Percentiles rank a stretch among this genome's conserved stretches.
phyloP scores from a whole-genome alignment of 2,329 filamentous ascomycete genomes.

The Rutstroemia sp. region DNA sequence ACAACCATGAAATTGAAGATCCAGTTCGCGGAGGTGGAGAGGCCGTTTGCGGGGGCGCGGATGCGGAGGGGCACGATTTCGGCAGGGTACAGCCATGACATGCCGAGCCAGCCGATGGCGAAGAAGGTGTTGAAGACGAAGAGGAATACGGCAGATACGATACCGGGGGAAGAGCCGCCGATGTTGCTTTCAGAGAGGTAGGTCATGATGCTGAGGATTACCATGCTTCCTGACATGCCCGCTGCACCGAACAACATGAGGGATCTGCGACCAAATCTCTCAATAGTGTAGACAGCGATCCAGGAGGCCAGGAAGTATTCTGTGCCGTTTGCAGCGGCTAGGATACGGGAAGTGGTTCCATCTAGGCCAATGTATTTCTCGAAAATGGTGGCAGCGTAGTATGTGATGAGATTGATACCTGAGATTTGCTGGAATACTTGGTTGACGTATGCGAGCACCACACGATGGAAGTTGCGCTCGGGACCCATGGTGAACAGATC shows the following conservation, averaged over 20 bases:
- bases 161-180: constrained; percentile 2
- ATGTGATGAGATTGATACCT: constrained; percentile 38
- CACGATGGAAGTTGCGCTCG: constrained; percentile 50
- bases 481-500: constrained; percentile 9
- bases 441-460: constrained; percentile 63
- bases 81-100: constrained; percentile 43
- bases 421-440: constrained; percentile 46
- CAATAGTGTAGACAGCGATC: constrained; percentile 36
- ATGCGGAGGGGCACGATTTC: constrained; percentile 47
- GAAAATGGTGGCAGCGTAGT: constrained; percentile 44
- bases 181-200: constrained; percentile 30
- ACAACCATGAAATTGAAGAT: constrained; percentile 45
- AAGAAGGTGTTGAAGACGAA: constrained; percentile 49
- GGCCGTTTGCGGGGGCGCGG: constrained; percentile 49
- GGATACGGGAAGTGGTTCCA: constrained; percentile 42
- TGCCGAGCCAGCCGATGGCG: constrained; percentile 40
- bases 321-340: constrained; percentile 42
- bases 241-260: constrained; percentile 65
- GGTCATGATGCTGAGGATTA: constrained; percentile 38
- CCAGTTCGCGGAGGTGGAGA: constrained; percentile 35
- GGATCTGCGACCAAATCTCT: constrained; percentile 56
- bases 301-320: constrained; percentile 4
- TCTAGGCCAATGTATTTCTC: constrained; percentile 40
- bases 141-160: constrained; percentile 28
- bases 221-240: constrained; percentile 54